Evolutionary conservation across 176 grass and related monocot species (phyloP).

Genomic region (Aegilops speltoides): DNA sequence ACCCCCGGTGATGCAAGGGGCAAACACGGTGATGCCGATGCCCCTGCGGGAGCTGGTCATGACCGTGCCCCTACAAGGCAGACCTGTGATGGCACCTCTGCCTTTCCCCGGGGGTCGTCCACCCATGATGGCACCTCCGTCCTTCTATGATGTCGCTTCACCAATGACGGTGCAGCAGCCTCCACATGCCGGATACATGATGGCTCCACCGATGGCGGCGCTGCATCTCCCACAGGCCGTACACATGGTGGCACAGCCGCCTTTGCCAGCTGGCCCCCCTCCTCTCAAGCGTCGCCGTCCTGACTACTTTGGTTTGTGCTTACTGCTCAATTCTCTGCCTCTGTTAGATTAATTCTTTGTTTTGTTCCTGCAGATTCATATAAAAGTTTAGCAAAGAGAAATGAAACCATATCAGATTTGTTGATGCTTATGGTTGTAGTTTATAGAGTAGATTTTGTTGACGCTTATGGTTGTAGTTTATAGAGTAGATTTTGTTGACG

Average conservation of each 20-base stretch:
- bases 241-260: background rate
- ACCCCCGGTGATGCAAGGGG: too few species aligned
- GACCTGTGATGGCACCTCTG: too few species aligned
- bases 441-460: background rate
- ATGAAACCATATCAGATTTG: background rate
- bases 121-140: background rate
- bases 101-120: background rate
- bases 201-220: background rate
- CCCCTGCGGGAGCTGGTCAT: too few species aligned
- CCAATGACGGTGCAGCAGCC: background rate
- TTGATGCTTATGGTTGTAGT: background rate
- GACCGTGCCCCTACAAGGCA: too few species aligned
- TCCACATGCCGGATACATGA: background rate
- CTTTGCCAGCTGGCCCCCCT: conserved; percentile 8
- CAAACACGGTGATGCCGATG: too few species aligned
- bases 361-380: background rate
- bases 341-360: background rate
- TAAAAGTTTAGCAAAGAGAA: background rate
- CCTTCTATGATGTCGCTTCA: background rate
- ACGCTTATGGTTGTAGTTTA: background rate
- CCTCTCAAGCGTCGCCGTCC: conserved; percentile 45
- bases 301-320: conserved; percentile 51
- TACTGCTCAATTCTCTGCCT: background rate
- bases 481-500: background rate
- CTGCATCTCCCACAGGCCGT: background rate